Percentiles rank a stretch among this genome's conserved stretches.
Conservation (phyloP, 495 filamentous ascomycete genomes). For the Talaromyces wortmannii region DNA sequence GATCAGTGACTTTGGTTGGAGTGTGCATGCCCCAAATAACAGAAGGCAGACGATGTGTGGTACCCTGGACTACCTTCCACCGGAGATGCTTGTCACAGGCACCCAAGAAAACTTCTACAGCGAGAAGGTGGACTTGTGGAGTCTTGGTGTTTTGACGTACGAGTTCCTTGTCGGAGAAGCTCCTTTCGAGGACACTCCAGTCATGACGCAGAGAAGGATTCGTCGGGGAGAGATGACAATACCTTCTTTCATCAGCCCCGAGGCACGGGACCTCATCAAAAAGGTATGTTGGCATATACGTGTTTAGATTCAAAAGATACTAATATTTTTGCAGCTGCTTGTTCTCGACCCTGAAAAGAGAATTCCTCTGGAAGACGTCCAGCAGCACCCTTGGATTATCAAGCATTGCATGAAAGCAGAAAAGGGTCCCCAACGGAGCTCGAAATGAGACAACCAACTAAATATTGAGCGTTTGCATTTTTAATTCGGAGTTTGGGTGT, state of each 20-base stretch:
- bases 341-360: conserved; percentile 93
- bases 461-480: neutral
- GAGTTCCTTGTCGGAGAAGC: conserved; percentile 95
- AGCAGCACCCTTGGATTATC: conserved; percentile 91
- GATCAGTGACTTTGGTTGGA: conserved; percentile 98
- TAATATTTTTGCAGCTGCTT: conserved; percentile 54
- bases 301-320: neutral
- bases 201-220: conserved; percentile 93
- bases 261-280: conserved; percentile 89
- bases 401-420: conserved; percentile 90
- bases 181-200: conserved; percentile 88
- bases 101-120: conserved; percentile 77
- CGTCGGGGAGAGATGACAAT: conserved; percentile 86
- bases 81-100: conserved; percentile 89
- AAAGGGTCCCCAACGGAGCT: conserved; percentile 44
- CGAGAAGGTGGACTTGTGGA: conserved; percentile 96
- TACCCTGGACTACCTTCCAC: conserved; percentile 93
- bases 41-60: conserved; percentile 92
- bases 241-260: conserved; percentile 80
- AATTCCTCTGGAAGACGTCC: conserved; percentile 81
- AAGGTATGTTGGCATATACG: conserved; percentile 47
- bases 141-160: conserved; percentile 88
- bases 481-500: neutral
- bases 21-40: conserved; percentile 95
- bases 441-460: conserved; percentile 4